These are phyloP conservation scores for Microbotryum lychnidis-dioicae DNA, from an alignment of 1,284 basidiomycete species.

Conservation along the genomic window DNA sequence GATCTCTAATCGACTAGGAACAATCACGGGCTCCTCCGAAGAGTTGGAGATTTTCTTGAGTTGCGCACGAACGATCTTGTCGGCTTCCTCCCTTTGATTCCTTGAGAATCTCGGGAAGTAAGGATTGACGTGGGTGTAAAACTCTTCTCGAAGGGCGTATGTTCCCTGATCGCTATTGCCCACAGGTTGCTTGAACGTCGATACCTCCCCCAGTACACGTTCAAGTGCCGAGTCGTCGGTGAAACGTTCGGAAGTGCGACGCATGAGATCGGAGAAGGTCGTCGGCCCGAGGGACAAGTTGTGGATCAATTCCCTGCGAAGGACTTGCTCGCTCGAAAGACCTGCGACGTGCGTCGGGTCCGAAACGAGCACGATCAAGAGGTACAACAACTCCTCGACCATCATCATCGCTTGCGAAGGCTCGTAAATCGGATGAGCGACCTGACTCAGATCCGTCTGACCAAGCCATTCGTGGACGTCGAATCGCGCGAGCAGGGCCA, in stretches of 20 bases:
- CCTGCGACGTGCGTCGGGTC: constrained; percentile 71
- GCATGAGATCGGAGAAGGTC: constrained; percentile 84
- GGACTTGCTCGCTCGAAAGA: constrained; percentile 57
- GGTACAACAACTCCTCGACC: constrained; percentile 85
- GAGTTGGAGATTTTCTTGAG: constrained; percentile 53
- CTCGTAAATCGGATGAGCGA: constrained; percentile 55
- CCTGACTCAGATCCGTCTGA: constrained; percentile 39
- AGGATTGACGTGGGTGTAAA: constrained; percentile 80
- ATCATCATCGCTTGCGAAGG: constrained; percentile 65
- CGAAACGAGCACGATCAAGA: constrained; percentile 77
- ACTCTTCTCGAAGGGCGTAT: constrained; percentile 79
- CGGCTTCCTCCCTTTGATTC: constrained; percentile 92
- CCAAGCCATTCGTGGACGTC: constrained; percentile 72
- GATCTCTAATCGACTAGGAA: constrained; percentile 62
- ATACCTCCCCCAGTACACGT: constrained; percentile 65
- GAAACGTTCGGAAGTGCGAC: constrained; percentile 81
- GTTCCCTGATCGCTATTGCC: constrained; percentile 66
- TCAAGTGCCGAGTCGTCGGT: constrained; percentile 81
- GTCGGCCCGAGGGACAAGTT: constrained; percentile 79
- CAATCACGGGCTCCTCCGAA: constrained; percentile 45
- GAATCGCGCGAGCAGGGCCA: constrained; percentile 84
- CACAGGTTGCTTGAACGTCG: constrained; percentile 68
- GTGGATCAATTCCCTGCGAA: constrained; percentile 82
- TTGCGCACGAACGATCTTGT: constrained; percentile 62
- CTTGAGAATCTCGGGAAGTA: constrained; percentile 95